Percentiles rank a stretch among this genome's conserved stretches.
These are phyloP conservation scores for Fusarium sp. DNA, from an alignment of 2,329 filamentous ascomycete genomes.

Conservation along the genomic window DNA sequence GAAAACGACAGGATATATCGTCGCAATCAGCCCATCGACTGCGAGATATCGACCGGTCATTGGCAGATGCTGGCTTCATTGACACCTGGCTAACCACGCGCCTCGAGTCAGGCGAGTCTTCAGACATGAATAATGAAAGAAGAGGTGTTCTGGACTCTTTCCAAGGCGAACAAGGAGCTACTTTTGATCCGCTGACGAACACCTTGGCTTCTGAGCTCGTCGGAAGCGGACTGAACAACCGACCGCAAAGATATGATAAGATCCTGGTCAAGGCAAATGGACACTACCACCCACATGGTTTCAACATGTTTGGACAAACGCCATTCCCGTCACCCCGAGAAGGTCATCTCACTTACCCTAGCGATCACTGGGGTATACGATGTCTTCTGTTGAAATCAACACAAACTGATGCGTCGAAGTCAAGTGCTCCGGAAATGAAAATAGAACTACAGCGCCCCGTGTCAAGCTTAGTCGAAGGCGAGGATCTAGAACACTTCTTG, in stretches of 20 bases:
- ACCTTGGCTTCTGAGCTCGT: constrained; percentile 63
- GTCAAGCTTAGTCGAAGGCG: constrained; percentile 46
- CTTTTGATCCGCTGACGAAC: constrained; percentile 70
- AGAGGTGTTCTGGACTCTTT: constrained; percentile 52
- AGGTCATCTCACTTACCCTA: constrained; percentile 50
- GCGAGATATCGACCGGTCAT: constrained; percentile 57
- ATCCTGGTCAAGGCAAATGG: constrained; percentile 62
- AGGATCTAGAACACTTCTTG: constrained; percentile 54
- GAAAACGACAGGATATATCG: constrained; percentile 65
- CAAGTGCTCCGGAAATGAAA: constrained; percentile 1
- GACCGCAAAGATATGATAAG: constrained; percentile 74
- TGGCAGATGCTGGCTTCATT: constrained; percentile 59
- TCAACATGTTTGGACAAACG: constrained; percentile 67
- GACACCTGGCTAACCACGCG: constrained; percentile 64
- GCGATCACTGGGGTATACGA: constrained; percentile 70
- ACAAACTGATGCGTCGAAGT: not conserved
- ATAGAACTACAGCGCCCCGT: constrained; percentile 50
- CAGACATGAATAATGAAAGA: constrained; percentile 36
- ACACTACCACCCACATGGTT: constrained; percentile 53
- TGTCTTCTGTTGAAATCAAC: constrained; percentile 51
- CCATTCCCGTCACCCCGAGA: constrained; percentile 1
- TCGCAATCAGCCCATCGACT: constrained; percentile 57
- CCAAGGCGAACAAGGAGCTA: constrained; percentile 72
- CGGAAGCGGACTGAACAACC: constrained; percentile 58
- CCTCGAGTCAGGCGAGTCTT: constrained; percentile 56